Percentiles rank a stretch among this genome's conserved stretches.
Conservation (phyloP, 306 rosid genomes). For the Rubus parviflorus region DNA sequence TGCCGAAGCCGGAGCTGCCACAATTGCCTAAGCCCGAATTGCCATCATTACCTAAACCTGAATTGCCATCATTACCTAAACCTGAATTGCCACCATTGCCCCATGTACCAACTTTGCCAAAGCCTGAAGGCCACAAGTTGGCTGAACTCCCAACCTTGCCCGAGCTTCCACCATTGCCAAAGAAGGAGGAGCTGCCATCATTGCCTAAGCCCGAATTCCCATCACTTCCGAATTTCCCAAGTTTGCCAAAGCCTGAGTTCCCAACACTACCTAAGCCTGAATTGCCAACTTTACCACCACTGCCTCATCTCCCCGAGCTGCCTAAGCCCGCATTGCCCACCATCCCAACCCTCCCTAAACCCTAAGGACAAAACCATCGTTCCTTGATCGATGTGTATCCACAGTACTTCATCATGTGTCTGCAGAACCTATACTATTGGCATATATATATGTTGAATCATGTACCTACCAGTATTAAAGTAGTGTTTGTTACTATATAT, state of each 20-base stretch:
- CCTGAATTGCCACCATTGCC: background rate
- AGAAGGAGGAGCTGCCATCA: background rate
- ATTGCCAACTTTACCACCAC: slow-evolving; percentile 16
- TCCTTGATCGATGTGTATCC: slow-evolving; percentile 1
- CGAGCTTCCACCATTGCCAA: slow-evolving; percentile 10
- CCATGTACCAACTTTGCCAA: slow-evolving; percentile 8
- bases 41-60: slow-evolving; percentile 2
- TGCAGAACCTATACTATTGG: background rate
- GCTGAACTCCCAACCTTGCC: slow-evolving; percentile 21
- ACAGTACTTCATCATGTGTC: background rate
- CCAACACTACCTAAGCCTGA: slow-evolving; percentile 20
- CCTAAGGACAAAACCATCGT: background rate
- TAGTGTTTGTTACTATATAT: background rate
- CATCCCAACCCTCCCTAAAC: slow-evolving; percentile 7
- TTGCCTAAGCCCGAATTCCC: slow-evolving; percentile 10
- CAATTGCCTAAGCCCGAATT: slow-evolving; percentile 5
- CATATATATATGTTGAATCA: background rate
- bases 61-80: background rate
- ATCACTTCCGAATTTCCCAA: background rate
- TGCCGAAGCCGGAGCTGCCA: slow-evolving; percentile 12
- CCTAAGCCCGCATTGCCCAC: slow-evolving; percentile 11
- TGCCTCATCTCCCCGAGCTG: slow-evolving; percentile 17
- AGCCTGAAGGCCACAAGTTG: slow-evolving; percentile 12
- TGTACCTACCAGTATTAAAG: background rate
- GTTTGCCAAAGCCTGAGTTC: slow-evolving; percentile 10